Evolutionary conservation across 208 protist species (phyloP).

Genomic region (Novymonas esmeraldas): DNA sequence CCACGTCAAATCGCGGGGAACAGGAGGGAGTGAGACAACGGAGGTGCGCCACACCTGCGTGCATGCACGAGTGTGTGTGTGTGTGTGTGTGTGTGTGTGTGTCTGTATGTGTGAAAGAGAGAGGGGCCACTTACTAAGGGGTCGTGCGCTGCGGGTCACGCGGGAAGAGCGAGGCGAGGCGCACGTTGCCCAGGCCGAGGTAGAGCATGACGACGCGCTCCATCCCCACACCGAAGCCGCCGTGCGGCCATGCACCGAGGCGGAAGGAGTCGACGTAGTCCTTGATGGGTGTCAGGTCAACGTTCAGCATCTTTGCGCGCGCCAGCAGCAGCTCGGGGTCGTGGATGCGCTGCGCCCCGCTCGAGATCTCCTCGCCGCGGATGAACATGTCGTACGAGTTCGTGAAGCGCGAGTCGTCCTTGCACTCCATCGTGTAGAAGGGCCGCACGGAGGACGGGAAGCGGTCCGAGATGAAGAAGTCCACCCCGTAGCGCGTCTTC

Average conservation of each 20-base stretch:
- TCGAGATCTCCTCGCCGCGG: slow-evolving; percentile 99
- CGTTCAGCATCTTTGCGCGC: slow-evolving; percentile 74
- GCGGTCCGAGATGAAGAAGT: slow-evolving; percentile 99
- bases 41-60: neutral
- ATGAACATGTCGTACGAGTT: slow-evolving; percentile 99
- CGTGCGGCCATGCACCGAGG: slow-evolving; percentile 98
- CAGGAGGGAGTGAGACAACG: too few species aligned
- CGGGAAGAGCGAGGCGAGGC: slow-evolving; percentile 98
- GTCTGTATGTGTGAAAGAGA: too few species aligned
- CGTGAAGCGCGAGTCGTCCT: slow-evolving; percentile 89
- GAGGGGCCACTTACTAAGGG: too few species aligned
- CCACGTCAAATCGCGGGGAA: too few species aligned
- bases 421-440: slow-evolving; percentile 99
- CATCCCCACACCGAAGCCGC: slow-evolving; percentile 98
- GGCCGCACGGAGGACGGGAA: slow-evolving; percentile 97
- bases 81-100: neutral
- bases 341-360: slow-evolving; percentile 99
- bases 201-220: slow-evolving; percentile 99
- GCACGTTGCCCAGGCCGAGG: slow-evolving; percentile 98
- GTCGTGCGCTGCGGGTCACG: slow-evolving; percentile 97
- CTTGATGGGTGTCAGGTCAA: slow-evolving; percentile 89
- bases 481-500: slow-evolving; percentile 98
- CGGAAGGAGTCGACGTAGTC: slow-evolving; percentile 99
- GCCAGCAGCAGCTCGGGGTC: slow-evolving; percentile 94
- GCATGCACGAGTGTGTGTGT: neutral